Evolutionary conservation across 1,284 basidiomycete species (phyloP).

Genomic region (Agaricales sp.): DNA sequence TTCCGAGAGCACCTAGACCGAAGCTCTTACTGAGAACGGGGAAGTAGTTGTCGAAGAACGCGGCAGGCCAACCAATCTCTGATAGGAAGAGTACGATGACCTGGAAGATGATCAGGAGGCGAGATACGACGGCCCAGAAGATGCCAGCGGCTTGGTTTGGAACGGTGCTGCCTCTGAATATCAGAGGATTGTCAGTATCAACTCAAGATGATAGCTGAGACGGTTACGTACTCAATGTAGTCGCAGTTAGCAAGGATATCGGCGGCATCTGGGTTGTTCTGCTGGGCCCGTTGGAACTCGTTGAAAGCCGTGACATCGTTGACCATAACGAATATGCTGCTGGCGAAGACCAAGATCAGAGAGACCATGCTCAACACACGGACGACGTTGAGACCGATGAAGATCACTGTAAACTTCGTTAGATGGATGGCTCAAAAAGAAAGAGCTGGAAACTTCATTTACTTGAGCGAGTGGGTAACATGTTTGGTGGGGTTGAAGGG

Average conservation of each 20-base stretch:
- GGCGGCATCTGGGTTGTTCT: constrained; percentile 18
- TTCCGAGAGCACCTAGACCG: constrained; percentile 73
- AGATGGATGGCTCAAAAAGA: background rate
- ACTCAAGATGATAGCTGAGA: constrained; percentile 6
- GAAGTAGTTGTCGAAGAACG: constrained; percentile 71
- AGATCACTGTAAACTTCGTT: constrained; percentile 22
- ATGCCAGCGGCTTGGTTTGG: constrained; percentile 80
- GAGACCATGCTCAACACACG: constrained; percentile 70
- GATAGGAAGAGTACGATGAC: constrained; percentile 59
- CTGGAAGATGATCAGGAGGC: constrained; percentile 74
- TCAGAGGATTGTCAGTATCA: constrained; percentile 1
- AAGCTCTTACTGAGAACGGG: constrained; percentile 80
- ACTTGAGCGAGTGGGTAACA: background rate
- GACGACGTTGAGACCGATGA: constrained; percentile 70
- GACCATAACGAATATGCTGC: constrained; percentile 72
- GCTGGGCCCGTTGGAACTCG: constrained; percentile 35
- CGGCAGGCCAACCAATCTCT: constrained; percentile 50
- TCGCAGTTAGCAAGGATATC: constrained; percentile 13
- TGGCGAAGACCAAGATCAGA: constrained; percentile 65
- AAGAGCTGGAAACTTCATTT: background rate
- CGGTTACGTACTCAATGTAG: constrained; percentile 63
- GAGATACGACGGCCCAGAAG: constrained; percentile 80
- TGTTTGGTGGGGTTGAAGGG: background rate
- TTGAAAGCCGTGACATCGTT: constrained; percentile 75
- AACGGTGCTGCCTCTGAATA: constrained; percentile 56